Percentiles rank a stretch among this genome's conserved stretches.
Evolutionary conservation across 2,329 filamentous ascomycete species (phyloP).

Genomic region (Aspergillus aculeatinus): DNA sequence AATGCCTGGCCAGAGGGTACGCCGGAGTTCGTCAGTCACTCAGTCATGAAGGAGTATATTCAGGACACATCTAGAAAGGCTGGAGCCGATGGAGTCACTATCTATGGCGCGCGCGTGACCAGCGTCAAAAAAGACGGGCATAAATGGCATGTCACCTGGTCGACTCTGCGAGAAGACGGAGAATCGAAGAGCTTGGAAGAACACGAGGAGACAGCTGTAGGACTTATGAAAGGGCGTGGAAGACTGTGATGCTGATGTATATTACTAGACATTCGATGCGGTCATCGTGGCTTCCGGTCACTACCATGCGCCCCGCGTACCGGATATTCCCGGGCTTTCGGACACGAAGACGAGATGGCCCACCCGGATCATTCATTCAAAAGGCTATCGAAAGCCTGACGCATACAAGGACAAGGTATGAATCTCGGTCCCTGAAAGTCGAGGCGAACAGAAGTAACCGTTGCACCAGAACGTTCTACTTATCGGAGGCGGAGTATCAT

Average conservation of each 20-base stretch:
- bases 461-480: constrained; percentile 52
- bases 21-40: constrained; percentile 59
- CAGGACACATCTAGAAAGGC: constrained; percentile 55
- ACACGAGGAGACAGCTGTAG: constrained; percentile 13
- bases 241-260: background rate
- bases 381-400: constrained; percentile 49
- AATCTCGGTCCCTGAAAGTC: background rate
- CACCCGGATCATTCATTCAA: constrained; percentile 51
- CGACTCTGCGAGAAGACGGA: constrained; percentile 37
- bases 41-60: constrained; percentile 59
- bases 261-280: constrained; percentile 45
- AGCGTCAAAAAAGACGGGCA: constrained; percentile 47
- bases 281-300: constrained; percentile 57
- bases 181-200: constrained; percentile 5
- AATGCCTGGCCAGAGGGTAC: constrained; percentile 60
- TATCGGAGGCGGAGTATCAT: constrained; percentile 57
- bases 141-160: constrained; percentile 55
- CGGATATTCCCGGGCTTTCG: constrained; percentile 49
- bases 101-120: constrained; percentile 62
- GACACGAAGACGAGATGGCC: constrained; percentile 50
- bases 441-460: background rate
- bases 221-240: background rate
- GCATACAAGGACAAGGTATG: constrained; percentile 56
- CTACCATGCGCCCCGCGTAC: constrained; percentile 53
- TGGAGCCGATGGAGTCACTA: constrained; percentile 52